Evolutionary conservation across 108 stramenopile species (phyloP).

Genomic region (Asterionellopsis glacialis): DNA sequence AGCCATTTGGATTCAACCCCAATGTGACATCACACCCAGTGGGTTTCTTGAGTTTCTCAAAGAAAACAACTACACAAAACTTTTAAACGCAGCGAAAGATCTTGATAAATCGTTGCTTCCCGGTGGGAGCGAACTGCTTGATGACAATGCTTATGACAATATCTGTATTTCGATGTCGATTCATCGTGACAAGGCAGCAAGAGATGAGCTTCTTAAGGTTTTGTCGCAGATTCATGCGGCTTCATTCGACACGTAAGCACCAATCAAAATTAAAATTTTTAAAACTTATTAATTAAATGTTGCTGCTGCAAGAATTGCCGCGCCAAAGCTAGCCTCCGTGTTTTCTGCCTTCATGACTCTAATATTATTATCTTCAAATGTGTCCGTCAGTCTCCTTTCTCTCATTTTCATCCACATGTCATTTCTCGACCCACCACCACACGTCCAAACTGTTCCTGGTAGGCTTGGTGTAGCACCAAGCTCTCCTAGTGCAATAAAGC

Average conservation of each 20-base stretch:
- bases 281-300: slow-evolving; percentile 11
- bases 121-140: neutral
- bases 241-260: neutral
- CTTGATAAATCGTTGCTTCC: too few species aligned
- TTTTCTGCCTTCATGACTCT: slow-evolving; percentile 60
- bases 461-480: slow-evolving; percentile 71
- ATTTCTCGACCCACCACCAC: slow-evolving; percentile 88
- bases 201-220: neutral
- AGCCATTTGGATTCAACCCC: slow-evolving; percentile 17
- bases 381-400: slow-evolving; percentile 51
- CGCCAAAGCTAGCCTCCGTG: slow-evolving; percentile 87
- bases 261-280: too few species aligned
- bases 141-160: neutral
- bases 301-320: slow-evolving; percentile 83
- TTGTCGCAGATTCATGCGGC: neutral
- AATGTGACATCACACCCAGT: too few species aligned
- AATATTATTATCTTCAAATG: slow-evolving; percentile 27
- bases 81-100: too few species aligned
- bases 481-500: slow-evolving; percentile 67
- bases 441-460: slow-evolving; percentile 57
- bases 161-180: neutral
- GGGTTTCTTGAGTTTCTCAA: too few species aligned
- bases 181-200: slow-evolving; percentile 1
- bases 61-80: too few species aligned
- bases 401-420: slow-evolving; percentile 76